Evolutionary conservation across 129 eudicot genomes (phyloP).

Genomic region (Artemisia argyi): DNA sequence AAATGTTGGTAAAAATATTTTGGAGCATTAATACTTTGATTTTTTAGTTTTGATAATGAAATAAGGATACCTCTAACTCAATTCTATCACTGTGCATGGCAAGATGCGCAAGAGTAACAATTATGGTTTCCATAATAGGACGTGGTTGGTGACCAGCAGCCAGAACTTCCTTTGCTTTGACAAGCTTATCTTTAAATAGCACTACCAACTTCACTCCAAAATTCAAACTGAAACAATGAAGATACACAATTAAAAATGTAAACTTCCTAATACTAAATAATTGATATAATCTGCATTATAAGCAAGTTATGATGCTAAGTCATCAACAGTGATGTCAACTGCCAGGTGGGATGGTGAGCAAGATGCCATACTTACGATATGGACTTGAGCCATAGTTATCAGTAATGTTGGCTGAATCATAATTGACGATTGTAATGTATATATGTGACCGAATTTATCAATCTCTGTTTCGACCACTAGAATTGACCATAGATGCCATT

Average conservation of each 20-base stretch:
- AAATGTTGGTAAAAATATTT: too few species aligned
- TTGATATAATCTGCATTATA: conserved; percentile 6
- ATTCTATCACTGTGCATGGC: conserved; percentile 78
- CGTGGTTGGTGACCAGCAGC: conserved; percentile 77
- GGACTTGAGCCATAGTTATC: too few species aligned
- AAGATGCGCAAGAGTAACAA: conserved; percentile 81
- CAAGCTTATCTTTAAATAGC: conserved; percentile 51
- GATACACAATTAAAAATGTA: conserved; percentile 3
- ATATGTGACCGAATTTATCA: too few species aligned
- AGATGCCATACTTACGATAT: too few species aligned
- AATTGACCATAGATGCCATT: too few species aligned
- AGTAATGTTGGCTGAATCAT: too few species aligned
- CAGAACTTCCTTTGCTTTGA: conserved; percentile 66
- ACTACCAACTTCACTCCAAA: conserved; percentile 68
- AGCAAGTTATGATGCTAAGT: background rate
- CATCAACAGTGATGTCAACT: too few species aligned
- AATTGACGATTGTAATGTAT: too few species aligned
- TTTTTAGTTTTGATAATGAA: background rate
- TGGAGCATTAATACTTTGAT: too few species aligned
- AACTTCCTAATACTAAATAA: background rate
- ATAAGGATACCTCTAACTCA: conserved; percentile 74
- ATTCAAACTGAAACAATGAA: conserved; percentile 62
- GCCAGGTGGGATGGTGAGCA: too few species aligned
- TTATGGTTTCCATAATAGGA: conserved; percentile 70
- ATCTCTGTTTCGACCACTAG: too few species aligned